Evolutionary conservation across 163 green algal species (phyloP), one percentile per base, ranked within the genome.

Genomic region (Scenedesmus sp.): DNA sequence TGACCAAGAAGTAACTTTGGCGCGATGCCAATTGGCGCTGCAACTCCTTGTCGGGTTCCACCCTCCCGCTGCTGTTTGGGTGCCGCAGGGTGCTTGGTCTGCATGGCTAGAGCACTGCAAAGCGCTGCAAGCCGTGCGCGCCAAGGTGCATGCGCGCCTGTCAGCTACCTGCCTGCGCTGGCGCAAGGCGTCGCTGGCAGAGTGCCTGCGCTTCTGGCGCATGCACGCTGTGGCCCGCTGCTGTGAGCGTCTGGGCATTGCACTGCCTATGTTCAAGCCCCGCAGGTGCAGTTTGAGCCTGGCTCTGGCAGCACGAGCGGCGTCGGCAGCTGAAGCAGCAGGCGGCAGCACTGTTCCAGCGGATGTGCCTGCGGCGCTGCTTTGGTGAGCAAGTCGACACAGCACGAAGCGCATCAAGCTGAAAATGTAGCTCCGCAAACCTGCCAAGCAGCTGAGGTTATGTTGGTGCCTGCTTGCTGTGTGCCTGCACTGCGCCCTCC

Each of bases 261-360:
- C 70, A 43, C 86, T 91, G 73, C 93, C 92, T 18, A 79, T 94
- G 30, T 94, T 94, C 61, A 42, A 88, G 15, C 90, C 92, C 26
- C 92, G 80, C 20, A 83, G 92, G 30, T 83, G 9, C 53, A 81
- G 53, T 95, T 92, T 94, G 94, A 95, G 76, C 53, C 0, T 96
- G 94, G 94, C 90, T 95, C 61, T 94, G 92, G 79, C 91, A 93
- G 56, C 94, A 95, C 86, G 90, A 88, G 40, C 86, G 92, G 26
- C 89, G 61, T 1, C 65, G 51, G 44, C 92, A 96, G 90, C 93
- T 95, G 16, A 59, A 87, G n/a, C 42, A 70, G 16, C 86, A 68
- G 33, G 82, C 81, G 22, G 70, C 49, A 35, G 44, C 44, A 20
- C 42, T 92, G 44, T 65, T 35, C 18, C 1, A n/a, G 33, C 49